These are phyloP conservation scores for Entomortierella beljakovae DNA, from an alignment of 192 early-diverging fungal genomes.

Conservation along the genomic window DNA sequence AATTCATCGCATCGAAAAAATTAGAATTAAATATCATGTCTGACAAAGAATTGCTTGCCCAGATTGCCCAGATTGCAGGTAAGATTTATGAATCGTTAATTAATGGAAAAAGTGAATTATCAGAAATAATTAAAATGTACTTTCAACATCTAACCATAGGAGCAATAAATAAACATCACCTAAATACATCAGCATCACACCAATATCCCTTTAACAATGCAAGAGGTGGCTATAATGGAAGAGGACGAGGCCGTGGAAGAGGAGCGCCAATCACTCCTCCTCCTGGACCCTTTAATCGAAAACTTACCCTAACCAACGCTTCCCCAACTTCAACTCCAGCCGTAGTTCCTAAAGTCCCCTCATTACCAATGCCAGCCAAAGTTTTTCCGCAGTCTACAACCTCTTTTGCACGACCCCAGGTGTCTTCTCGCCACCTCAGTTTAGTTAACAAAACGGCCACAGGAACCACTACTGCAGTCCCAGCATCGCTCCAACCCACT, in stretches of 20 bases:
- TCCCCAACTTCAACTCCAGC: background rate
- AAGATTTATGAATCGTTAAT: background rate
- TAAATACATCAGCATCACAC: constrained; percentile 13
- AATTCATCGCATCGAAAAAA: too few relatives aligned
- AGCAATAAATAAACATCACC: constrained; percentile 51
- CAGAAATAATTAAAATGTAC: background rate
- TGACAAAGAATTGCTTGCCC: constrained; percentile 45
- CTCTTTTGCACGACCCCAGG: background rate
- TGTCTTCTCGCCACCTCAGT: constrained; percentile 32
- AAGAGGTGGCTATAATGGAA: constrained; percentile 27
- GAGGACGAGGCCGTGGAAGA: constrained; percentile 26
- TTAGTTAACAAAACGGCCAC: constrained; percentile 22
- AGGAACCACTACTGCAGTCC: background rate
- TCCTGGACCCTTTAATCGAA: constrained; percentile 22
- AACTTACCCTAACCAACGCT: constrained; percentile 40
- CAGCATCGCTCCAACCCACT: background rate
- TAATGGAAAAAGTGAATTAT: background rate
- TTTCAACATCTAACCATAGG: constrained; percentile 2
- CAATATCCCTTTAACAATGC: background rate
- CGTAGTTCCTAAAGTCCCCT: background rate
- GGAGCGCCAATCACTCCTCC: constrained; percentile 5
- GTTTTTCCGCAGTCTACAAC: background rate
- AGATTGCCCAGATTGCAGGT: constrained; percentile 50
- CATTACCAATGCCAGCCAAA: background rate
- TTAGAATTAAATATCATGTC: constrained; percentile 23